Evolutionary conservation across 176 grass and related monocot genomes (phyloP).

Genomic region (Alopecurus myosuroides): DNA sequence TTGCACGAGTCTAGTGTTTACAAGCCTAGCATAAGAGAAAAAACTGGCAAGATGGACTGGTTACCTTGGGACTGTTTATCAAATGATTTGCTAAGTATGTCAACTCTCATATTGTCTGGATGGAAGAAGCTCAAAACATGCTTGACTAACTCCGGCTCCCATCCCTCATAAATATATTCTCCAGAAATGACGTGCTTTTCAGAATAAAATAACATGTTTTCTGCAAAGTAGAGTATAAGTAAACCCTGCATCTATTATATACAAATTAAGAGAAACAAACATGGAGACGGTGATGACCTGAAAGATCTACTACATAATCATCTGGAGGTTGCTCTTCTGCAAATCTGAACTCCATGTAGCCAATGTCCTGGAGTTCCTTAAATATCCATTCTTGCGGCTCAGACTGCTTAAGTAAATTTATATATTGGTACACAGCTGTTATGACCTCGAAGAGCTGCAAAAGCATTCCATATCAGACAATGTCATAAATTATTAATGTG

Average conservation of each 20-base stretch:
- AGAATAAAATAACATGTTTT: conserved; percentile 79
- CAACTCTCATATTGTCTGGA: conserved; percentile 94
- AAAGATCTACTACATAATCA: conserved; percentile 83
- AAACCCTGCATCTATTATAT: conserved; percentile 3
- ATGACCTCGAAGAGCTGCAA: conserved; percentile 74
- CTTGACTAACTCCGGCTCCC: conserved; percentile 77
- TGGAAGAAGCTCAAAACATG: conserved; percentile 74
- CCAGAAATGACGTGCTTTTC: conserved; percentile 80
- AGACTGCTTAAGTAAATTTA: conserved; percentile 68
- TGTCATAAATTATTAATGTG: not conserved
- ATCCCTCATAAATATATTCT: conserved; percentile 80
- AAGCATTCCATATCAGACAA: conserved; percentile 14
- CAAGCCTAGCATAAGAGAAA: not conserved
- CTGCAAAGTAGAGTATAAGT: conserved; percentile 45
- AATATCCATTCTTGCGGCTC: conserved; percentile 96
- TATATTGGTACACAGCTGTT: conserved; percentile 73
- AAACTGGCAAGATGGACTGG: not conserved
- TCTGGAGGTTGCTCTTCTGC: conserved; percentile 97
- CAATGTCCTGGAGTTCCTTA: conserved; percentile 93
- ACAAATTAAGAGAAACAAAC: conserved; percentile 13
- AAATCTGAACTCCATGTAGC: conserved; percentile 94
- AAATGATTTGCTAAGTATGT: conserved; percentile 77
- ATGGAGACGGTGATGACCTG: conserved; percentile 58
- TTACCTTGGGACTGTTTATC: conserved; percentile 88
- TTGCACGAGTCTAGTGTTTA: not conserved